phyloP scores from a whole-genome alignment of 805 yeast species.

The Ogataea nonfermentans region DNA sequence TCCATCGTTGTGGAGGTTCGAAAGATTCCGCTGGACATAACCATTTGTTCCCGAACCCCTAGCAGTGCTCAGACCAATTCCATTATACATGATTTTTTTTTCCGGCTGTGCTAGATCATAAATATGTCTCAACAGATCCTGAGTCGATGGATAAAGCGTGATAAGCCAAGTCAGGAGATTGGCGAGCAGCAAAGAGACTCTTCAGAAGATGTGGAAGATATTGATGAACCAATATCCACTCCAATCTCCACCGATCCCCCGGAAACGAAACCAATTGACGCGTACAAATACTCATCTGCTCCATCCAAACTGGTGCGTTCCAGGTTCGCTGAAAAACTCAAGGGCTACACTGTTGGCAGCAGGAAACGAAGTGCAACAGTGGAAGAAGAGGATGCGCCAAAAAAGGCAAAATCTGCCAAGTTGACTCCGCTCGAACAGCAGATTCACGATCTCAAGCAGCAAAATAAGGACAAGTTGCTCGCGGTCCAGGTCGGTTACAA shows the following conservation, averaged over 20 bases:
- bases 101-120: conserved; percentile 9
- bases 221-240: not conserved
- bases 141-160: conserved; percentile 20
- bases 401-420: conserved; percentile 22
- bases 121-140: conserved; percentile 25
- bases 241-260: not conserved
- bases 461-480: conserved; percentile 64
- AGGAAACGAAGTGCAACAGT: conserved; percentile 6
- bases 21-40: conserved; percentile 47
- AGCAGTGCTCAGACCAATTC: conserved; percentile 54
- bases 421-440: conserved; percentile 83
- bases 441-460: conserved; percentile 59
- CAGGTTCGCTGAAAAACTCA: conserved; percentile 4
- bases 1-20: conserved; percentile 24
- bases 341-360: conserved; percentile 4
- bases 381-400: conserved; percentile 6
- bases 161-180: not conserved
- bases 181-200: not conserved
- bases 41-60: conserved; percentile 68
- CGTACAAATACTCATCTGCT: conserved; percentile 5
- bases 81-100: conserved; percentile 38
- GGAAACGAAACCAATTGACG: conserved; percentile 3
- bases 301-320: not conserved
- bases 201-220: not conserved
- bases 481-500: conserved; percentile 91